Base-by-base conservation (phyloP, 306 rosid genomes). In the Carpinus viminea region DNA sequence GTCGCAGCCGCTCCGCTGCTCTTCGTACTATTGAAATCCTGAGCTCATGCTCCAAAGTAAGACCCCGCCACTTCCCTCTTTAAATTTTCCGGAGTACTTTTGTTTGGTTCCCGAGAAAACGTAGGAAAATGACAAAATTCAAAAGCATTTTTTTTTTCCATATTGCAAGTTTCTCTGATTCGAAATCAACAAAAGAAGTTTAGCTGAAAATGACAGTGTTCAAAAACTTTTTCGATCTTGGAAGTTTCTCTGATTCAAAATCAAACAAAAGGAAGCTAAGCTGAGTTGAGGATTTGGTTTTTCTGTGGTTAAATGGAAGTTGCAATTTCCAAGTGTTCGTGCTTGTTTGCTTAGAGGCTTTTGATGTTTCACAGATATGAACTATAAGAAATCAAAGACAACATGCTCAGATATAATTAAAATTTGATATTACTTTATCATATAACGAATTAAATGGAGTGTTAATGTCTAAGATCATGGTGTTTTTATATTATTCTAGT, bases 1-100 rank as follows among this genome's bases (percentile, higher is more conserved):
- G 81, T 36, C 71, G 74, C 72, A 74, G 56, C 15, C 76, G 73
- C 45, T 72, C 89, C 68, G 86, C 79, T 74, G 66, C 77, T 82
- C 88, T 86, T 72, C 89, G 79, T 72, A 88, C 90, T 59, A 91
- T 71, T 47, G 76, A 68, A 59, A 76, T 95, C 78, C 91, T 95
- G 5, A 41, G 75, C 69, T 84, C 93, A 48, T 77, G 83, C 79
- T 88, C 96, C 62, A 72, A 79, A 76, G 97, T 93, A 84, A 54
- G 83, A 69, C 36, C 53, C 78, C 31, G 52, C 47, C 72, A 2
- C 74, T 38, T 38, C 55, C 38, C 6, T 51, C 34, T 68, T n/a
- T 59, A 15, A n/a, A 68, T 38, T 13, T 41, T 68, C 51, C 1
- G 3, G 28, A 8, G 5, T 38, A 9, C 72, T 41, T 11, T 51